These are phyloP conservation scores for Aspergillus cejpii DNA, from an alignment of 2,329 filamentous ascomycete species.

Conservation along the genomic window DNA sequence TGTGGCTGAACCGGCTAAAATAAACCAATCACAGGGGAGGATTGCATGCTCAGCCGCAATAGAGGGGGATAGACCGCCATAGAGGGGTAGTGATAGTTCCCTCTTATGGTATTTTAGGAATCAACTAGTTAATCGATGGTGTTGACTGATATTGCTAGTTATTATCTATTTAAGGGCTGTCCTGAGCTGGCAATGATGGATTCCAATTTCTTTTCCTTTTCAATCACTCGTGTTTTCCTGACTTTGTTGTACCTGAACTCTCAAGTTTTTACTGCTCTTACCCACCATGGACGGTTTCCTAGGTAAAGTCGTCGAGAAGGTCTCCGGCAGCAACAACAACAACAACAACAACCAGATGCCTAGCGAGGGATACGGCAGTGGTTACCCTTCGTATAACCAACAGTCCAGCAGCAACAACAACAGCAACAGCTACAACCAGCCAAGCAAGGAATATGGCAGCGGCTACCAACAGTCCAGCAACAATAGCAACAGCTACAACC, in stretches of 20 bases:
- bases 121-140: too few species aligned
- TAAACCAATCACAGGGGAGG: background rate
- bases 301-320: slow-evolving; percentile 24
- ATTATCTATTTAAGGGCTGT: background rate
- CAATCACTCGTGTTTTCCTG: too few species aligned
- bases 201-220: too few species aligned
- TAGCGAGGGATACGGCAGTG: too few species aligned
- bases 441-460: too few species aligned
- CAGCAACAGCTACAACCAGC: too few species aligned
- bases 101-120: background rate
- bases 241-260: too few species aligned
- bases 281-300: slow-evolving; percentile 23
- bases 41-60: background rate
- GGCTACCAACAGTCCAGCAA: slow-evolving; percentile 8
- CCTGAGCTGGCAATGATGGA: background rate
- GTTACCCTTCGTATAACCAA: background rate
- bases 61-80: background rate
- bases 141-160: too few species aligned
- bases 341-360: background rate
- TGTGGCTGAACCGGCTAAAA: background rate
- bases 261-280: too few species aligned
- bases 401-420: slow-evolving; percentile 1
- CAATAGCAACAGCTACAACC: background rate
- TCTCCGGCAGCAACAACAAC: slow-evolving; percentile 15
- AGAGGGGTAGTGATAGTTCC: background rate